These are phyloP conservation scores for Carex littledalei DNA, from an alignment of 176 grass and related monocot genomes.

Conservation along the genomic window DNA sequence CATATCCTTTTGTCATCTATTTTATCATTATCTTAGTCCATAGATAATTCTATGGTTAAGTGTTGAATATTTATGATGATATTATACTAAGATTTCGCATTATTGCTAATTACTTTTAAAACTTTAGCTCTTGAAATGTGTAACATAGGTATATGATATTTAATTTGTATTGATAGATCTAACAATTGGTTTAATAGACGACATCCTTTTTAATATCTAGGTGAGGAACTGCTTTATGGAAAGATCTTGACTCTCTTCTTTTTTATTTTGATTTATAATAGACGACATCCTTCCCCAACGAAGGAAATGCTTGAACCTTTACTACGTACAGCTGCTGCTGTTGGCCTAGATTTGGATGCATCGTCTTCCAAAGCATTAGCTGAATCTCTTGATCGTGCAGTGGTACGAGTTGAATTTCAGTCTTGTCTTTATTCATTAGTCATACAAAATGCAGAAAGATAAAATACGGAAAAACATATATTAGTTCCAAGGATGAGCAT, in stretches of 20 bases:
- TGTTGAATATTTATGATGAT: background rate
- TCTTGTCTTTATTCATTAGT: constrained; percentile 8
- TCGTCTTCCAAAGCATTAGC: constrained; percentile 96
- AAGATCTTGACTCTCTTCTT: background rate
- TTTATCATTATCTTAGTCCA: background rate
- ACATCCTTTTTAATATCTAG: no score
- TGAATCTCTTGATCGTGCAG: constrained; percentile 93
- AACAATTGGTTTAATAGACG: constrained; percentile 10
- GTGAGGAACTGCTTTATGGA: no score
- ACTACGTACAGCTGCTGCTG: constrained; percentile 68
- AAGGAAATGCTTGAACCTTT: constrained; percentile 99
- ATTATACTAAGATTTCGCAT: background rate
- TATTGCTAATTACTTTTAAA: background rate
- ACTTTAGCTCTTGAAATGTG: background rate
- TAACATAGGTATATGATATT: background rate
- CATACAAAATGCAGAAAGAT: background rate
- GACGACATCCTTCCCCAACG: constrained; percentile 86
- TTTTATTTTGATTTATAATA: constrained; percentile 40
- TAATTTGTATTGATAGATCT: background rate
- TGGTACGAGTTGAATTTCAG: constrained; percentile 33
- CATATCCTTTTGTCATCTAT: background rate
- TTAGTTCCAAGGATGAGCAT: background rate
- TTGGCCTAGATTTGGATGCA: constrained; percentile 74
- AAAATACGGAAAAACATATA: background rate
- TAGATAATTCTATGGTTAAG: background rate